Base-by-base conservation (phyloP, 2,329 filamentous ascomycete genomes). In the Pestalotiopsis sp. region DNA sequence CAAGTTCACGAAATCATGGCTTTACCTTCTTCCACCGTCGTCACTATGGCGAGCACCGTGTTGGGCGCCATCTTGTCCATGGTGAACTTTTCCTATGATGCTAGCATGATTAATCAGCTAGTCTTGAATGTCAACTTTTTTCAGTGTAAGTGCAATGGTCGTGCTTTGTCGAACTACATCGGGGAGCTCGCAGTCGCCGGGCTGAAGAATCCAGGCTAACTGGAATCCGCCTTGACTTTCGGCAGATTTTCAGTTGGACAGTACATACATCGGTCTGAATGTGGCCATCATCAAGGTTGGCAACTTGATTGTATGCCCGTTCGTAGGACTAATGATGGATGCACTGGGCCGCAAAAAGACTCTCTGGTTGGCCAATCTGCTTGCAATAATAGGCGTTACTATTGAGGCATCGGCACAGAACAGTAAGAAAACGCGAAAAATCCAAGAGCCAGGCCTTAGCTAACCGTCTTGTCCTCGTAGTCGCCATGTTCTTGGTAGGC, bases 101-200 rank as follows among this genome's bases (percentile, higher is more conserved):
- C 56, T 58, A 20, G 56, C 56, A 58, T 58, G 56, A 58, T 58
- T 14, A 58, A 58, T 27, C 56, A 58, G 56, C 56, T 58, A 12
- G n/a, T 58, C 25, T 2, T 58, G 3, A 58, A 9, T 58, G 20
- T 23, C n/a, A n/a, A 58, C 2, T 58, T 58, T 27, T 58, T 23
- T 13, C 20, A 58, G 9, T 58, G 56, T 58, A 58, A 23, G 56
- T 27, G 56, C 25, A 27, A 31, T 31, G 27, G 27, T 7, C 27
- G 27, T 31, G 27, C 6, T 31, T 31, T 31, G 0, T 31, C 27
- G 2, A 2, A 1, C 27, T 7, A 2, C 7, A 6, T 6, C 27
- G 6, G 9, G n/a, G 4, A 58, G 12, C 12, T 58, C 13, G 56
- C 56, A 27, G 25, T 27, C 20, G 56, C 14, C 20, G 20, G 1